These are phyloP conservation scores for Takashimella koratensis DNA, from an alignment of 1,284 basidiomycete species.

Conservation along the genomic window DNA sequence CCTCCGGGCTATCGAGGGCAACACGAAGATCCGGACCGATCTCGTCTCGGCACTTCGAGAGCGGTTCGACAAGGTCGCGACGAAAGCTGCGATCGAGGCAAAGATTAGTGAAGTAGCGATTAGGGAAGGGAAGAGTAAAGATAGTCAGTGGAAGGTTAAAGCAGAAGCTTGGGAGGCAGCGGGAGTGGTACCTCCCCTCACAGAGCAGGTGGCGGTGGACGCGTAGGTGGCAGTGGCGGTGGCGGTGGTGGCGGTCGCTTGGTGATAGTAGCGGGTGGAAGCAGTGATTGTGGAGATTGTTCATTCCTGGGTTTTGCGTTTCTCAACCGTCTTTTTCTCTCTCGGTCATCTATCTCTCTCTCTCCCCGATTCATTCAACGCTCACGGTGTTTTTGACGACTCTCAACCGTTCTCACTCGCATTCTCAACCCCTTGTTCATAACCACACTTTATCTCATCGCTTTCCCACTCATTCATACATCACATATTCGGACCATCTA, in stretches of 20 bases:
- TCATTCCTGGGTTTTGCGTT: too few relatives aligned
- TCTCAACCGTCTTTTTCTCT: too few relatives aligned
- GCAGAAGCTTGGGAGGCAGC: slow-evolving; percentile 12
- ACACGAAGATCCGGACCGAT: slow-evolving; percentile 33
- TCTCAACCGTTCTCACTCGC: neutral
- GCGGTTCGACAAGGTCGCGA: slow-evolving; percentile 36
- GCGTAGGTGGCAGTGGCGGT: too few relatives aligned
- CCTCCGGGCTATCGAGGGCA: slow-evolving; percentile 35
- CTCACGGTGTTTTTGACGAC: neutral
- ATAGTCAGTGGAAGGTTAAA: slow-evolving; percentile 40
- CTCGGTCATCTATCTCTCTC: neutral
- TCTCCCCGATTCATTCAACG: neutral
- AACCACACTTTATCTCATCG: too few relatives aligned
- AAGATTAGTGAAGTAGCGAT: slow-evolving; percentile 44
- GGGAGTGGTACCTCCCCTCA: neutral
- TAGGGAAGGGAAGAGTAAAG: slow-evolving; percentile 38
- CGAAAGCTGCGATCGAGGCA: slow-evolving; percentile 46
- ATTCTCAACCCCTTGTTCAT: neutral
- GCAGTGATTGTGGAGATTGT: too few relatives aligned
- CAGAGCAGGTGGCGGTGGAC: neutral
- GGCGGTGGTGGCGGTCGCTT: too few relatives aligned
- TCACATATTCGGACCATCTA: too few relatives aligned
- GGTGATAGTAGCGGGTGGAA: too few relatives aligned
- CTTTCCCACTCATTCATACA: too few relatives aligned
- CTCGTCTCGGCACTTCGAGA: slow-evolving; percentile 35